Base-by-base conservation (phyloP, 768 basidiomycete genomes). In the Tephrocybe sp. region DNA sequence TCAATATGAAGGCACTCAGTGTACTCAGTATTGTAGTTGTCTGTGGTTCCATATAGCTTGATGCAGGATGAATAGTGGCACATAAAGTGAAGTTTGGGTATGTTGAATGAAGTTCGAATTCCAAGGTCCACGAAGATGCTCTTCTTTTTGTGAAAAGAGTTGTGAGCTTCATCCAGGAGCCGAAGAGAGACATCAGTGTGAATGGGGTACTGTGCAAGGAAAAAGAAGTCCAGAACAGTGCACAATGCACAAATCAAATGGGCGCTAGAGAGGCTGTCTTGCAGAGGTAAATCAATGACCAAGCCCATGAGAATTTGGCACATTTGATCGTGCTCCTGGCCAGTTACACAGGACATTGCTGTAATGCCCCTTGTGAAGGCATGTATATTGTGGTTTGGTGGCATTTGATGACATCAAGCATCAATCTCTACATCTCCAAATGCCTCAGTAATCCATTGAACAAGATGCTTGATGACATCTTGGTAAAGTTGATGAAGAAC, bases 1-100 rank as follows among this genome's bases (percentile, higher is more conserved):
- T 75, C 66, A 38, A 76, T 76, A 48, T 78, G 74, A 0, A 73
- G 61, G 1, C 66, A 60, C 51, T 77, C 72, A 1, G 70, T 63
- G 30, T 60, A 59, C 49, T 75, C 61, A 0, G 73, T 76, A 48
- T 72, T 69, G 54, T 61, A 73, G 49, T 70, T 70, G 47, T 76
- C 71, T 1, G 66, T 57, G 1, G 69, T 61, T 2, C 77, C 75
- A 30, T 60, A 57, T 4, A 47, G 38, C 22, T 55, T 38, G 53
- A 76, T 75, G 9, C 44, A 32, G 1, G 48, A 11, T 1, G 50
- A 9, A 53, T 73, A 76, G 50, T 77, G 77, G 1, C 24, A 32
- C 1, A 65, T 50, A 13, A 55, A 64, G 47, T 76, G 75, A 1
- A 78, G 52, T 51, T 78, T 78, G 0, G 73, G 73, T 13, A 77